phyloP scores from a whole-genome alignment of 225 moss, liverwort and hornwort genomes.

The Takakia lepidozioides region DNA sequence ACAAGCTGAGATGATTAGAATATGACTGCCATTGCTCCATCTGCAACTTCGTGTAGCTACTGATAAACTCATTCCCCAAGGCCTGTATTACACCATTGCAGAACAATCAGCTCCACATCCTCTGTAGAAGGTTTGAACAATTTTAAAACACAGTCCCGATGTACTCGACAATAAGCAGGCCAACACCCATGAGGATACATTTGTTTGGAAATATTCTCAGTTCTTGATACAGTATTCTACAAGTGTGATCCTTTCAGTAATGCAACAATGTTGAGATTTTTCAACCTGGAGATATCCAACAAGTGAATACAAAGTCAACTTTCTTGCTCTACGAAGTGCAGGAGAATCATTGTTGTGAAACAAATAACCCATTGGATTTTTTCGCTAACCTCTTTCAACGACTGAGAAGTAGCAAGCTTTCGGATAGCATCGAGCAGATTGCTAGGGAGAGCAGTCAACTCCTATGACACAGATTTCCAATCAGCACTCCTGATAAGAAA shows the following conservation, averaged over 20 bases:
- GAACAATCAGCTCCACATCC: not conserved
- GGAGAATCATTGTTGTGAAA: no score
- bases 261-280: not conserved
- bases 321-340: no score
- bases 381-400: constrained; percentile 14
- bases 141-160: not conserved
- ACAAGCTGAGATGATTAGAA: constrained; percentile 52
- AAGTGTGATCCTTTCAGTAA: no score
- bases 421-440: constrained; percentile 34
- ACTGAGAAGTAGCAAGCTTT: constrained; percentile 19
- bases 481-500: not conserved
- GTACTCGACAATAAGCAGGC: no score
- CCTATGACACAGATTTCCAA: constrained; percentile 4
- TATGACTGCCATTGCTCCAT: constrained; percentile 75
- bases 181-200: no score
- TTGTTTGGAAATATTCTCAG: no score
- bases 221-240: no score
- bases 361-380: no score
- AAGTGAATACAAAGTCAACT: no score
- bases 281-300: not conserved
- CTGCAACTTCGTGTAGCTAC: constrained; percentile 53
- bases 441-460: constrained; percentile 13
- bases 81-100: constrained; percentile 23
- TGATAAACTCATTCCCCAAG: constrained; percentile 46
- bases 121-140: not conserved